Conservation (phyloP, 169 alveolate species). For the Eimeria maxima region DNA sequence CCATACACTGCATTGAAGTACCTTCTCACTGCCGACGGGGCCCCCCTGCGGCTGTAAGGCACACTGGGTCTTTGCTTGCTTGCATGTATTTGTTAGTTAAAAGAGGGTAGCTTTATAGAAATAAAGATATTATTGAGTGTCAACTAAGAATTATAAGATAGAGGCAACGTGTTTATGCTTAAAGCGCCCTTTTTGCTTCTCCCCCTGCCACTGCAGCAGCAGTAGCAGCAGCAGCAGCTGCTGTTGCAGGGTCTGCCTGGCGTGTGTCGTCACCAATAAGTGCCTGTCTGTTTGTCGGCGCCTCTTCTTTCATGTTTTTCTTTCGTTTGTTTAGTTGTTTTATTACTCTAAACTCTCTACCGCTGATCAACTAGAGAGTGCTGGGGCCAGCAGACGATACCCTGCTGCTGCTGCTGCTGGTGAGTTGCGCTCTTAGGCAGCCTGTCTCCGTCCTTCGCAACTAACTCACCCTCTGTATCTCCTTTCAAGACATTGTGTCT, state of each 20-base stretch:
- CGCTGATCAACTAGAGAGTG: background rate
- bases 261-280: background rate
- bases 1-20: background rate
- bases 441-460: background rate
- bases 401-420: background rate
- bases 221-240: background rate
- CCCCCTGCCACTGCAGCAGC: background rate
- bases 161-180: background rate
- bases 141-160: background rate
- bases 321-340: background rate
- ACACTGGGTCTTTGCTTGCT: background rate
- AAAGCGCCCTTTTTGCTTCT: background rate
- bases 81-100: background rate
- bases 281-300: background rate
- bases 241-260: background rate
- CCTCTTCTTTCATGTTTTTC: background rate
- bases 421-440: background rate
- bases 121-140: background rate
- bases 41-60: background rate
- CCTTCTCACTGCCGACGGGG: background rate
- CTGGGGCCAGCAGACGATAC: background rate
- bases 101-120: background rate
- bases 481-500: background rate
- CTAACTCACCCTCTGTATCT: background rate
- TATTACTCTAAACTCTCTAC: background rate